phyloP scores from a whole-genome alignment of 2,329 filamentous ascomycete species.

The Cercospora sp. region DNA sequence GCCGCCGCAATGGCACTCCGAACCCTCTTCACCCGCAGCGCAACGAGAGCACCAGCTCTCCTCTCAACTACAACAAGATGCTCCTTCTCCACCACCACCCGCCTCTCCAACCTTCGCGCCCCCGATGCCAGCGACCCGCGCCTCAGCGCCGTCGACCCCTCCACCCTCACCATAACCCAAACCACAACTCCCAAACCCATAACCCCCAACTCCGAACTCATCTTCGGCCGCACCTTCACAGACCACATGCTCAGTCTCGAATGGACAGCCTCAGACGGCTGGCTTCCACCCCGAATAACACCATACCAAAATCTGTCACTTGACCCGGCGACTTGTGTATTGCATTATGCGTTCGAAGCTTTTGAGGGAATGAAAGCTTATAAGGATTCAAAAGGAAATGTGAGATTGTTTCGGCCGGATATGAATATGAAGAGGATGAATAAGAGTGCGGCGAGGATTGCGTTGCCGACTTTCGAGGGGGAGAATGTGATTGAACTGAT shows the following conservation, averaged over 20 bases:
- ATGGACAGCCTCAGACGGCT: constrained; percentile 84
- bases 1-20: constrained; percentile 22
- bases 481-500: constrained; percentile 78
- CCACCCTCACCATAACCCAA: constrained; percentile 71
- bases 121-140: constrained; percentile 52
- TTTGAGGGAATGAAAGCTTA: constrained; percentile 99
- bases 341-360: constrained; percentile 97
- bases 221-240: constrained; percentile 90
- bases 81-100: background rate
- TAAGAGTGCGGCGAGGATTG: constrained; percentile 86
- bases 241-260: constrained; percentile 97
- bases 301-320: constrained; percentile 97
- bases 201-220: constrained; percentile 72
- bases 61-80: background rate
- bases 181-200: constrained; percentile 74
- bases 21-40: constrained; percentile 20
- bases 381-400: constrained; percentile 74
- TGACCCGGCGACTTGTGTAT: constrained; percentile 93
- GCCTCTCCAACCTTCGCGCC: constrained; percentile 46
- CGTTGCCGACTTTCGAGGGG: constrained; percentile 80
- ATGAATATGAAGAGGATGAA: constrained; percentile 97
- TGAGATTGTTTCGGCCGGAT: constrained; percentile 89
- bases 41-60: background rate
- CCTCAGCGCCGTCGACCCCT: constrained; percentile 71
- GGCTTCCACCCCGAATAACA: constrained; percentile 77